Evolutionary conservation across 768 basidiomycete genomes (phyloP).

Genomic region (Phlebiopsis flavidoalba): DNA sequence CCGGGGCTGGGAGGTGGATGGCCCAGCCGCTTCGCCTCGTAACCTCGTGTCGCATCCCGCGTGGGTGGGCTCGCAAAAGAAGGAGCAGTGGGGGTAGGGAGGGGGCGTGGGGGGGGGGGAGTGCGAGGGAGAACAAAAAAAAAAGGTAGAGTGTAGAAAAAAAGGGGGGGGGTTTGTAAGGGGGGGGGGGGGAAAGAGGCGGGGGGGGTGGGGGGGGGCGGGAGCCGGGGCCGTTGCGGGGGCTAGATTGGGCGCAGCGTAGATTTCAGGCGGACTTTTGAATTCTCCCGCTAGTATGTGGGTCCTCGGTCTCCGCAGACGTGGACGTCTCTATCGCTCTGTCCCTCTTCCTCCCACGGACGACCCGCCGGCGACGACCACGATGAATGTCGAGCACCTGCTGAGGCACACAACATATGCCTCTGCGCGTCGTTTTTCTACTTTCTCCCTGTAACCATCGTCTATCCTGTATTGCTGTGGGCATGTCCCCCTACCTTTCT

Average conservation of each 20-base stretch:
- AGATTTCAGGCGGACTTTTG: conserved; percentile 7
- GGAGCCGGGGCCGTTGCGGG: background rate
- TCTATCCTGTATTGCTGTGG: conserved; percentile 9
- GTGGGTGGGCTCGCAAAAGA: background rate
- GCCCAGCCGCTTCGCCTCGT: background rate
- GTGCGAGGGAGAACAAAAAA: too few species aligned
- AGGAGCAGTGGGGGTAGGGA: too few species aligned
- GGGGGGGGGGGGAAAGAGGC: too few species aligned
- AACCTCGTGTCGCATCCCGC: background rate
- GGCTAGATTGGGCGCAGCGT: background rate
- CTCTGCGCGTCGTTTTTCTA: background rate
- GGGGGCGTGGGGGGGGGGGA: too few species aligned
- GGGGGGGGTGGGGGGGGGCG: too few species aligned
- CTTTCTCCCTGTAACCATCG: background rate
- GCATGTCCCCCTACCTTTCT: conserved; percentile 7
- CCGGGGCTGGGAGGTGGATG: background rate
- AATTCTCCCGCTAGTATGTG: background rate
- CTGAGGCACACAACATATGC: background rate
- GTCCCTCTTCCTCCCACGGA: conserved; percentile 1
- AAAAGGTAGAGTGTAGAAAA: too few species aligned
- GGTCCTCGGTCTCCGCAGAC: conserved; percentile 1
- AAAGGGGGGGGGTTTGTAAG: too few species aligned
- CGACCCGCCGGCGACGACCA: conserved; percentile 2
- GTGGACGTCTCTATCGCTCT: background rate
- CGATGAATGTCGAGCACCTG: conserved; percentile 5